Evolutionary conservation across 352 stramenopile genomes (phyloP).

Genomic region (Pythium biforme): DNA sequence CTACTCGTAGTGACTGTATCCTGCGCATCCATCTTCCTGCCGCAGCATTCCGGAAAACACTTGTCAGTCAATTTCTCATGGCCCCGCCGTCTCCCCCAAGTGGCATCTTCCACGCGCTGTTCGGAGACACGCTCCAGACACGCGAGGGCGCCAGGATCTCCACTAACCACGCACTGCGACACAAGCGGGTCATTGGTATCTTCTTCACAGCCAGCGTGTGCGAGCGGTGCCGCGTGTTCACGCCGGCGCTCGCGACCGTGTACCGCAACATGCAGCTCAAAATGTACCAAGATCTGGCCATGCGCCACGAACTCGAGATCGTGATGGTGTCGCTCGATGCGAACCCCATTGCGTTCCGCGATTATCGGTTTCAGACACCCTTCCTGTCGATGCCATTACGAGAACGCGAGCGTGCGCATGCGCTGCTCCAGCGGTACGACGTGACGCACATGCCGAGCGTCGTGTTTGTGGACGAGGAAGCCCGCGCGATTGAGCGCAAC

Average conservation of each 20-base stretch:
- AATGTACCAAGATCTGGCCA: slow-evolving; percentile 41
- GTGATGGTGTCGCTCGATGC: slow-evolving; percentile 57
- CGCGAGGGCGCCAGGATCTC: slow-evolving; percentile 32
- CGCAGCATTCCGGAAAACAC: neutral
- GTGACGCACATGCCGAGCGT: slow-evolving; percentile 57
- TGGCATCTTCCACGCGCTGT: slow-evolving; percentile 2
- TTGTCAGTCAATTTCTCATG: neutral
- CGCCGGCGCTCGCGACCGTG: slow-evolving; percentile 50
- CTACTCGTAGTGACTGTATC: neutral
- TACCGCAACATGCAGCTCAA: slow-evolving; percentile 59
- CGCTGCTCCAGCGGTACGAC: slow-evolving; percentile 48
- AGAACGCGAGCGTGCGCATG: slow-evolving; percentile 33
- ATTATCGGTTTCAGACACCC: slow-evolving; percentile 47
- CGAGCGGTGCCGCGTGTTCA: slow-evolving; percentile 50
- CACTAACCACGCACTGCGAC: slow-evolving; percentile 39
- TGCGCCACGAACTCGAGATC: slow-evolving; percentile 58
- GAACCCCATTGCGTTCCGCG: slow-evolving; percentile 43
- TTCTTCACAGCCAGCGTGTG: slow-evolving; percentile 62
- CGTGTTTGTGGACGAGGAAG: slow-evolving; percentile 55
- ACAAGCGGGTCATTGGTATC: slow-evolving; percentile 51
- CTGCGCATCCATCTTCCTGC: neutral
- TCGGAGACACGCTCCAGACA: slow-evolving; percentile 34
- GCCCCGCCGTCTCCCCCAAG: neutral
- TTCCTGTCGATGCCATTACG: slow-evolving; percentile 50
- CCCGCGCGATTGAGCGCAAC: slow-evolving; percentile 43